phyloP scores from a whole-genome alignment of 1,284 basidiomycete species.

The Leucoagaricus sp. region DNA sequence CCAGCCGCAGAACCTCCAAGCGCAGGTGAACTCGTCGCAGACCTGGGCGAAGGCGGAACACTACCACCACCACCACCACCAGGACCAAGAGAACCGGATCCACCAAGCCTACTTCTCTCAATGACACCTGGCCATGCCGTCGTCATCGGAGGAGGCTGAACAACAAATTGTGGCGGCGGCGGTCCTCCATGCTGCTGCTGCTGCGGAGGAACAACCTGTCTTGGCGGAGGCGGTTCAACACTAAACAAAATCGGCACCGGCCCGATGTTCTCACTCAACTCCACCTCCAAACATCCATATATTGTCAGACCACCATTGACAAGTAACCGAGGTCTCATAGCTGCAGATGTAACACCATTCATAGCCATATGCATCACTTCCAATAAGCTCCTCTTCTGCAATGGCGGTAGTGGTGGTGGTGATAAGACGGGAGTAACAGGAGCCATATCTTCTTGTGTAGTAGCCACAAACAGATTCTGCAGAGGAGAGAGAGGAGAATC shows the following conservation, averaged over 20 bases:
- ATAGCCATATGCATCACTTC: slow-evolving; percentile 34
- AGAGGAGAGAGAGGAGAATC: too few species aligned
- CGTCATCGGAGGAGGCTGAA: too few species aligned
- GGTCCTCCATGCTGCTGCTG: background rate
- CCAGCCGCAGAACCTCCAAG: too few species aligned
- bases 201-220: background rate
- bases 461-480: too few species aligned
- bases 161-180: too few species aligned
- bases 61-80: background rate
- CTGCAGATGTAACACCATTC: slow-evolving; percentile 23
- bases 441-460: too few species aligned
- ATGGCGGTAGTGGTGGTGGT: too few species aligned
- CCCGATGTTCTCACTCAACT: slow-evolving; percentile 50
- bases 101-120: too few species aligned
- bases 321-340: slow-evolving; percentile 20
- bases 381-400: slow-evolving; percentile 16
- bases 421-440: too few species aligned
- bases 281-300: slow-evolving; percentile 59
- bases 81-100: too few species aligned
- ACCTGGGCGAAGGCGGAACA: background rate
- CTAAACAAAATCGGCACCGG: slow-evolving; percentile 71
- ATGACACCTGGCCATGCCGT: too few species aligned
- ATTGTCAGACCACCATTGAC: slow-evolving; percentile 52
- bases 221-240: slow-evolving; percentile 45
- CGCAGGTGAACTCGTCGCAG: background rate